Conservation (phyloP, 345 rosid species). For the Hypericum perforatum region DNA sequence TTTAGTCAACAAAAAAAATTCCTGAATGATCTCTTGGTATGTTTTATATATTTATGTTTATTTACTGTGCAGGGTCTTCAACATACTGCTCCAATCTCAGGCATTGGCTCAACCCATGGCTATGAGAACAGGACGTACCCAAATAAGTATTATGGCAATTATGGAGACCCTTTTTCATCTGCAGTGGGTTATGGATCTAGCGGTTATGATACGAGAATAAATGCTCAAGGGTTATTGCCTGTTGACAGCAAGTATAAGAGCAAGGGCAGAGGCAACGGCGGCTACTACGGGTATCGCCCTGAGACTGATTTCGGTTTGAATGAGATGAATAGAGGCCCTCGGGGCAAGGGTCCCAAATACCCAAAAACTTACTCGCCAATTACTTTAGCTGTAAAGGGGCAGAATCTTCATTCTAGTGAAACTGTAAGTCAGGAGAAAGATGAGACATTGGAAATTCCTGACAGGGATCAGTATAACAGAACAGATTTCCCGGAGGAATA, state of each 20-base stretch:
- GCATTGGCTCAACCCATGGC: conserved; percentile 50
- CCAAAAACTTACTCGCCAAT: conserved; percentile 5
- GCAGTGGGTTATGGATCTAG: conserved; percentile 58
- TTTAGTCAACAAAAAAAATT: no score
- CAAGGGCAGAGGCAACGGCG: conserved; percentile 5
- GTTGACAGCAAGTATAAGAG: conserved; percentile 36
- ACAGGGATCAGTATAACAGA: conserved; percentile 23
- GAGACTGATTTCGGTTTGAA: no score
- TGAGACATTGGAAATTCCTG: neutral
- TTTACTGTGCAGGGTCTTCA: conserved; percentile 40
- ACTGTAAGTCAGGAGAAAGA: conserved; percentile 1
- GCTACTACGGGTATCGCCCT: neutral
- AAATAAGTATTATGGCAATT: conserved; percentile 57
- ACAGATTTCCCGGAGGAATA: conserved; percentile 45
- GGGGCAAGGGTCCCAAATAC: neutral
- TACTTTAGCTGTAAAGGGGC: conserved; percentile 2
- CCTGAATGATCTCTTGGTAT: conserved; percentile 28
- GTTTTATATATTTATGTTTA: neutral
- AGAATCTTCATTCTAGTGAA: conserved; percentile 3
- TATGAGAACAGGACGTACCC: conserved; percentile 54
- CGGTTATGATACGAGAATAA: conserved; percentile 56
- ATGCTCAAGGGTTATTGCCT: conserved; percentile 55
- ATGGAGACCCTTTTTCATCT: conserved; percentile 51
- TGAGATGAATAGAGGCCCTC: no score
- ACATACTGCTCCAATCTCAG: conserved; percentile 42